Conservation (phyloP, 352 stramenopile species). For the Globisporangium apiculatum region DNA sequence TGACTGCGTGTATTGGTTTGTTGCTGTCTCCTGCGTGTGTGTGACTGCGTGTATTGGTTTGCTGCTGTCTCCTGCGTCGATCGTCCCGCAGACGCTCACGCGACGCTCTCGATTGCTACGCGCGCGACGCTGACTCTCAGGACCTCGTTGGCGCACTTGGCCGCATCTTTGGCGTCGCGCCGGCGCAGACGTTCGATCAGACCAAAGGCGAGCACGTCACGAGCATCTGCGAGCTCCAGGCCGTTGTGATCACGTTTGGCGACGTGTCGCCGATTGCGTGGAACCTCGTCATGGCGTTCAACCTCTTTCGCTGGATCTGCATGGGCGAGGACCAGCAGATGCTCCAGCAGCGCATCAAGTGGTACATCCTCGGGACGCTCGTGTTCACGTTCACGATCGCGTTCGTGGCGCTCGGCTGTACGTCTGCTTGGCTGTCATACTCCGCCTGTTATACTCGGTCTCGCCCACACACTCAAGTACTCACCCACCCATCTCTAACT, state of each 20-base stretch:
- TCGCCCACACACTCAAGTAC: neutral
- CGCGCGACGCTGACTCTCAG: conserved; percentile 12
- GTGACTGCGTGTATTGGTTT: neutral
- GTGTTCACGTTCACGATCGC: conserved; percentile 54
- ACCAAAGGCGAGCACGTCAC: conserved; percentile 41
- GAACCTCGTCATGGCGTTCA: conserved; percentile 82
- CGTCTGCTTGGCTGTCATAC: neutral
- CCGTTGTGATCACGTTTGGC: conserved; percentile 74
- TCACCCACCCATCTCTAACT: neutral
- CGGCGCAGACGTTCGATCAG: conserved; percentile 62
- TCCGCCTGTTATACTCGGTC: neutral
- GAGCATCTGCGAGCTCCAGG: conserved; percentile 62
- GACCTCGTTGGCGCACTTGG: conserved; percentile 65
- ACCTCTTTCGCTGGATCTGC: conserved; percentile 80
- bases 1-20: neutral
- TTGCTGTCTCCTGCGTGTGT: neutral
- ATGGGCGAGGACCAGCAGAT: conserved; percentile 77
- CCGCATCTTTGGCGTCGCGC: conserved; percentile 60
- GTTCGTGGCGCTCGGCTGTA: conserved; percentile 38
- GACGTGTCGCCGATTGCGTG: conserved; percentile 68
- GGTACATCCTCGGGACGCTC: conserved; percentile 58
- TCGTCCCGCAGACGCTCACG: too few species aligned
- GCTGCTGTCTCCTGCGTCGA: too few species aligned
- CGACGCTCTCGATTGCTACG: too few species aligned
- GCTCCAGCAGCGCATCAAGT: conserved; percentile 80